These are phyloP conservation scores for Isoetes taiwanensis DNA, from an alignment of 75 land plant genomes.

Conservation along the genomic window DNA sequence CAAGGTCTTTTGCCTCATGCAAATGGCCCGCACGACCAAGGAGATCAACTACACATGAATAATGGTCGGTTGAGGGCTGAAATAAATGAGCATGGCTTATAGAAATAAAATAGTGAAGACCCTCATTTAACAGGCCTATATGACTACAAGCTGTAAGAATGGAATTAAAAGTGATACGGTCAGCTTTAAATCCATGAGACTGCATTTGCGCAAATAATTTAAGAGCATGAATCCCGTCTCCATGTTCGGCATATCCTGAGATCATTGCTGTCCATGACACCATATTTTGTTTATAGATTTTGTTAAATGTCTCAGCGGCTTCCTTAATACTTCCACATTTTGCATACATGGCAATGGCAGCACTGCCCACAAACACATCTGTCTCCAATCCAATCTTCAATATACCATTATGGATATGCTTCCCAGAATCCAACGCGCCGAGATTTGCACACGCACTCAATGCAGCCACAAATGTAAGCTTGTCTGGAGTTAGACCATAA, in stretches of 20 bases:
- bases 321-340: neutral
- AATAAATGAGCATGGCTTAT: too few species aligned
- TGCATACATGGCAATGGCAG: neutral
- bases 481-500: neutral
- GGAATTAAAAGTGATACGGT: neutral
- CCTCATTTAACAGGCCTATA: neutral
- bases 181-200: neutral
- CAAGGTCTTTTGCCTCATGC: too few species aligned
- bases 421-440: too few species aligned
- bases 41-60: too few species aligned
- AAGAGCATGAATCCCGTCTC: neutral
- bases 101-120: neutral
- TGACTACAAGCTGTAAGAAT: constrained; percentile 1
- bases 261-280: constrained; percentile 5
- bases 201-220: neutral
- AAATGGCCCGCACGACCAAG: too few species aligned
- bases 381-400: neutral
- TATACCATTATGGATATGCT: neutral
- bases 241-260: neutral
- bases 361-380: constrained; percentile 1
- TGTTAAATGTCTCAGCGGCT: neutral
- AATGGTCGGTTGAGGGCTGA: too few species aligned
- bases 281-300: neutral
- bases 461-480: constrained; percentile 1
- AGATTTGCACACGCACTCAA: constrained; percentile 12